Conservation (phyloP, 495 filamentous ascomycete species). For the Choiromyces venosus region DNA sequence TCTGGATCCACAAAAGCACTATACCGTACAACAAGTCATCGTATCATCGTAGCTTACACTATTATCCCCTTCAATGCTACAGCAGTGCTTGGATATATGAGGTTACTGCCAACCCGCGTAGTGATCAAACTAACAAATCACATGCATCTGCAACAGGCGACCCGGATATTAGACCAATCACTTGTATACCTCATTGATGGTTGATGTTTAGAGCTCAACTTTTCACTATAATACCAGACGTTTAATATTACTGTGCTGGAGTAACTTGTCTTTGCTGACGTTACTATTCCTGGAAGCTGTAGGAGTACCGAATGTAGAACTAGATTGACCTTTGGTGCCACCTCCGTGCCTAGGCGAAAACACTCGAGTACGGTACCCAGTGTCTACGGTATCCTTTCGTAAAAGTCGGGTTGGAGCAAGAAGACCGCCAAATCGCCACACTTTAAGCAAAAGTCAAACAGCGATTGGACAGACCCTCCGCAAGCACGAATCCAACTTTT, state of each 20-base stretch:
- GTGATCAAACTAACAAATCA: background rate
- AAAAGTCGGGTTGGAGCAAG: too few relatives aligned
- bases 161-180: background rate
- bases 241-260: background rate
- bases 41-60: background rate
- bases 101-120: background rate
- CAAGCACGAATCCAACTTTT: too few relatives aligned
- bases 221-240: too few relatives aligned
- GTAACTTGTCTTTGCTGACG: background rate
- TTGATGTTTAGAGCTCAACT: background rate
- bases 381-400: too few relatives aligned
- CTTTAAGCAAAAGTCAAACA: too few relatives aligned
- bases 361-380: background rate
- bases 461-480: too few relatives aligned
- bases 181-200: background rate
- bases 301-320: background rate
- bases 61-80: background rate
- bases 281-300: background rate
- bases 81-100: background rate
- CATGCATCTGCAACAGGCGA: background rate
- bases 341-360: background rate
- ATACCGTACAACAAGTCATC: background rate
- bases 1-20: background rate
- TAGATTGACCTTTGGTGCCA: background rate
- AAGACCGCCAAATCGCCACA: too few relatives aligned